Conservation (phyloP, 257 asterid genomes). For the Buddleja alternifolia region DNA sequence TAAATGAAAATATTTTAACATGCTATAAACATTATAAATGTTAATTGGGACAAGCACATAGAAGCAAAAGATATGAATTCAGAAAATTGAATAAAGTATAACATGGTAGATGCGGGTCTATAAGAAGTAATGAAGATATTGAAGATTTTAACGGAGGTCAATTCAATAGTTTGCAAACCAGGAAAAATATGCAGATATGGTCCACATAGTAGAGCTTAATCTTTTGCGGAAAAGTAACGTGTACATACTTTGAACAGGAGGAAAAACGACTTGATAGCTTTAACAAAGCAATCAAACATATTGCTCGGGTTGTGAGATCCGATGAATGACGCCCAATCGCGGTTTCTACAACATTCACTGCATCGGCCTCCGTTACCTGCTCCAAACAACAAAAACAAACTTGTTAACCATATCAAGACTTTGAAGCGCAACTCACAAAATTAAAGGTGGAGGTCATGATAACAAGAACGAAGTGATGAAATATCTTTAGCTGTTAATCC, state of each 20-base stretch:
- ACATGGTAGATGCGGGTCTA: conserved; percentile 7
- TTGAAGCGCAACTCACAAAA: not conserved
- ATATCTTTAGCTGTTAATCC: not conserved
- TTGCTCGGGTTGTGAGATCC: conserved; percentile 75
- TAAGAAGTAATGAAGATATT: not conserved
- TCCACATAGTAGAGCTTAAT: conserved; percentile 1
- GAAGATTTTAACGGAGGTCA: not conserved
- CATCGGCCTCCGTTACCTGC: conserved; percentile 89
- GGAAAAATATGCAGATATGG: conserved; percentile 5
- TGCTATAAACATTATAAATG: conserved; percentile 4
- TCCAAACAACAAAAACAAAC: conserved; percentile 38
- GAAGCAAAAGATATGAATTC: not conserved
- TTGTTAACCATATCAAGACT: conserved; percentile 25
- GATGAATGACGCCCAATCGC: conserved; percentile 62
- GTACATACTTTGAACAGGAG: conserved; percentile 74
- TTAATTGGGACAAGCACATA: conserved; percentile 6
- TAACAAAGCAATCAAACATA: conserved; percentile 81
- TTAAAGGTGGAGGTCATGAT: not conserved
- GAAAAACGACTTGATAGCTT: conserved; percentile 90
- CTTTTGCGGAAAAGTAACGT: conserved; percentile 9
- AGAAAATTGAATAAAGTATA: not conserved
- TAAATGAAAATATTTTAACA: not conserved
- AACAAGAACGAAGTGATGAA: not conserved
- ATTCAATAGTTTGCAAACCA: not conserved
- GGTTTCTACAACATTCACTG: conserved; percentile 79